These are phyloP conservation scores for Plasmodium falciparum DNA, from an alignment of 169 alveolate genomes.

Conservation along the genomic window DNA sequence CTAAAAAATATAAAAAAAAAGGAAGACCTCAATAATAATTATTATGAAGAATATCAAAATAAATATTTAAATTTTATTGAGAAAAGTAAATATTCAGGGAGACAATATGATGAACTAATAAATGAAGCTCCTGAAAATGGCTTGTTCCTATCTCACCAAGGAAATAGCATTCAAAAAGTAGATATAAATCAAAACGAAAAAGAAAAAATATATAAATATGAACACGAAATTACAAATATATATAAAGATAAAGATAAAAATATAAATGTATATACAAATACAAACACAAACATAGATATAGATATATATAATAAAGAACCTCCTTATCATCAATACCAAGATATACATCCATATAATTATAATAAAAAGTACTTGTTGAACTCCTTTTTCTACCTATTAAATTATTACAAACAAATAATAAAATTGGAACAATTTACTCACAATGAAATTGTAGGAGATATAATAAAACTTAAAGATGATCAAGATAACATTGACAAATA, in stretches of 20 bases:
- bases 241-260: neutral
- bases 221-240: neutral
- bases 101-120: neutral
- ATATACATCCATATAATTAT: neutral
- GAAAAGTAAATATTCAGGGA: conserved; percentile 19
- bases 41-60: conserved; percentile 25
- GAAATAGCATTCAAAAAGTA: too few species aligned
- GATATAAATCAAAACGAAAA: neutral
- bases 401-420: conserved; percentile 59
- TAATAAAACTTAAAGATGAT: conserved; percentile 64
- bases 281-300: neutral
- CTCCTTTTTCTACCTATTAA: conserved; percentile 41
- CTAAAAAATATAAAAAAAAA: conserved; percentile 37
- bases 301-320: conserved; percentile 10
- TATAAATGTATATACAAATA: neutral
- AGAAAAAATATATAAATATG: neutral
- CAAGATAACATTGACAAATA: conserved; percentile 39
- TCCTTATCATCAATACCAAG: neutral
- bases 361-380: conserved; percentile 26
- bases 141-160: too few species aligned
- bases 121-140: neutral
- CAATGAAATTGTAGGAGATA: conserved; percentile 50
- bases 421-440: conserved; percentile 56
- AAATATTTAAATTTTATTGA: conserved; percentile 58
- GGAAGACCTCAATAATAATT: conserved; percentile 20